phyloP scores from a whole-genome alignment of 208 protist genomes.

The Leishmania tarentolae region DNA sequence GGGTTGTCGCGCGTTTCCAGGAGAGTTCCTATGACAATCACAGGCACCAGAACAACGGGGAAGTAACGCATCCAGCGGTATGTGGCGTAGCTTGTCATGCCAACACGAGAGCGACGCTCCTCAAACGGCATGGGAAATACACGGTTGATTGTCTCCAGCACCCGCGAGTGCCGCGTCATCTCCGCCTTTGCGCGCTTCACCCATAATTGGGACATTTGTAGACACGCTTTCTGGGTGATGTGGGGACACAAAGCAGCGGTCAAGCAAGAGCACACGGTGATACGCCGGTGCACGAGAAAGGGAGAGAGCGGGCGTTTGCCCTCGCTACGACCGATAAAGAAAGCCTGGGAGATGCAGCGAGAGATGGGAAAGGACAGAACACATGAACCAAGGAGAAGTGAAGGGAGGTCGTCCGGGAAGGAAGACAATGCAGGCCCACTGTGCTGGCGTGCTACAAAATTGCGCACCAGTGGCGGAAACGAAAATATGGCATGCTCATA shows the following conservation, averaged over 20 bases:
- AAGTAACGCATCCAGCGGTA: conserved; percentile 87
- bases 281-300: neutral
- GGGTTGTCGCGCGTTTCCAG: conserved; percentile 85
- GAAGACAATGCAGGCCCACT: neutral
- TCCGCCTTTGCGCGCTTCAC: conserved; percentile 89
- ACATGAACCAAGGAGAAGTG: neutral
- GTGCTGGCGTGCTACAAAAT: neutral
- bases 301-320: neutral
- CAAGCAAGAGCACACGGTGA: neutral
- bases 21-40: conserved; percentile 61
- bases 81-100: conserved; percentile 84
- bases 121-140: conserved; percentile 88
- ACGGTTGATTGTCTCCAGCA: conserved; percentile 84
- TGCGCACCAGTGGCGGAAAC: neutral
- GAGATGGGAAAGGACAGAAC: too few species aligned
- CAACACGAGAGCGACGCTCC: conserved; percentile 81
- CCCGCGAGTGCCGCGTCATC: conserved; percentile 79
- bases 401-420: neutral
- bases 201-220: conserved; percentile 83
- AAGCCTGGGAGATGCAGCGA: neutral
- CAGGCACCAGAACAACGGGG: conserved; percentile 68
- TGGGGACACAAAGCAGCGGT: neutral
- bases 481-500: neutral
- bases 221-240: neutral
- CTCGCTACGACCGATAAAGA: neutral